These are phyloP conservation scores for Phytophthora pluvialis DNA, from an alignment of 352 stramenopile species.

Conservation along the genomic window DNA sequence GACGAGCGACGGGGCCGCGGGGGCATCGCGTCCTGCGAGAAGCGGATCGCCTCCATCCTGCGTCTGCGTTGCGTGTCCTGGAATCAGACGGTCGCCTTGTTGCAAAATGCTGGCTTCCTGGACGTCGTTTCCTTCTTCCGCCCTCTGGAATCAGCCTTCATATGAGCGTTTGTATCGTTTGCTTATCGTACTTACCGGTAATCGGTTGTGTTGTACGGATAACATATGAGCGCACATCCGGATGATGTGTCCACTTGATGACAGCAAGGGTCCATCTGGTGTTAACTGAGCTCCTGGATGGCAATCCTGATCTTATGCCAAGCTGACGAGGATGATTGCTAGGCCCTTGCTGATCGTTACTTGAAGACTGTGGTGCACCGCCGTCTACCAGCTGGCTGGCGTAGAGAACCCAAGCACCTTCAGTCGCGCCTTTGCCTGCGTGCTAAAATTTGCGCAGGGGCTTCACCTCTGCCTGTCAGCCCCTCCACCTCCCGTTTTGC, in stretches of 20 bases:
- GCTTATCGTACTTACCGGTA: constrained; percentile 6
- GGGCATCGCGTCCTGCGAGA: constrained; percentile 15
- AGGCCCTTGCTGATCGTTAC: constrained; percentile 7
- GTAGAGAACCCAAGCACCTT: constrained; percentile 2
- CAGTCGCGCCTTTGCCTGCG: constrained; percentile 12
- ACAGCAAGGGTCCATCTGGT: too few relatives aligned
- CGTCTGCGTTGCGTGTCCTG: background rate
- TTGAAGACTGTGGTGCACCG: constrained; percentile 4
- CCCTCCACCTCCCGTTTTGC: constrained; percentile 2
- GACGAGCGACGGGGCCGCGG: constrained; percentile 26
- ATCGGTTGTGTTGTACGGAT: background rate
- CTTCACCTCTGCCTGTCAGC: too few relatives aligned
- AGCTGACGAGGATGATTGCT: constrained; percentile 16
- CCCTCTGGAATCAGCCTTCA: background rate
- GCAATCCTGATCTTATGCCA: background rate
- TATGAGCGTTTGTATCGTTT: constrained; percentile 5
- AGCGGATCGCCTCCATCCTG: constrained; percentile 25
- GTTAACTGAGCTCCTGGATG: too few relatives aligned
- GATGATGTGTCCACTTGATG: background rate
- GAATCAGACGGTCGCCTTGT: constrained; percentile 25
- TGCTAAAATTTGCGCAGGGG: constrained; percentile 3
- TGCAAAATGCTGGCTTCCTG: constrained; percentile 11
- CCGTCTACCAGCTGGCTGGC: constrained; percentile 13
- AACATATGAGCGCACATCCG: background rate
- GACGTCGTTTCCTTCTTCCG: constrained; percentile 7